Base-by-base conservation (phyloP, 2,329 filamentous ascomycete species). In the Moelleriella libera region DNA sequence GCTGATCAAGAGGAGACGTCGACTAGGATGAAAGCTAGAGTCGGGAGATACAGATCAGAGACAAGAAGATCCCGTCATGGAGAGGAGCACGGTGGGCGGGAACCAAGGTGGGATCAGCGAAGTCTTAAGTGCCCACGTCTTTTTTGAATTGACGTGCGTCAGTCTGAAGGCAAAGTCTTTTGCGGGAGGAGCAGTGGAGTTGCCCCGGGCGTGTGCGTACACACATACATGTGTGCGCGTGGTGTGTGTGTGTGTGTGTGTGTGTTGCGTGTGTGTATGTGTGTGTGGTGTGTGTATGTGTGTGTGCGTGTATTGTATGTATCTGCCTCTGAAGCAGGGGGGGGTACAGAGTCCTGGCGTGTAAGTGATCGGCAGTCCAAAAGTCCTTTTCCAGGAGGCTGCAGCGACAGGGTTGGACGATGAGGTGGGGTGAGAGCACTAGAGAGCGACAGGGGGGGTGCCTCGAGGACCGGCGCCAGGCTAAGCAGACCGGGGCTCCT, bases 61-160 rank as follows among this genome's bases (percentile, higher is more conserved):
- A 62, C 58, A 64, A 63, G 61, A 66, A 56, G 59, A 63, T 63
- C 59, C 56, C 52, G 48, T 53, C 50, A 61, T 49, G 58, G 12
- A 37, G 32, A 12, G 53, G 58, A 58, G 52, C 57, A 53, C 43
- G 54, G 56, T 52, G 55, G 60, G 56, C 50, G 56, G 58, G 52
- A 53, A 52, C 55, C 58, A 57, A 61, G 57, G 63, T 69, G 72
- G 73, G 74, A 76, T 76, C 74, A 75, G 72, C 73, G 69, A 70
- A 68, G 69, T 74, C 64, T 76, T 76, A 76, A 74, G 72, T 75
- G 71, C 69, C 66, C 58, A 56, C 56, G 55, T 52, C 49, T 61
- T 53, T 29, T 41, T 41, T 53, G 56, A 61, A 62, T 63, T 63
- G 60, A 63, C 61, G 58, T 66, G 62, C 62, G 62, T 64, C 62